A percentile compares a stretch with the other conserved stretches of the same genome.
Conservation (phyloP, 805 yeast species). For the Starmerella powellii region DNA sequence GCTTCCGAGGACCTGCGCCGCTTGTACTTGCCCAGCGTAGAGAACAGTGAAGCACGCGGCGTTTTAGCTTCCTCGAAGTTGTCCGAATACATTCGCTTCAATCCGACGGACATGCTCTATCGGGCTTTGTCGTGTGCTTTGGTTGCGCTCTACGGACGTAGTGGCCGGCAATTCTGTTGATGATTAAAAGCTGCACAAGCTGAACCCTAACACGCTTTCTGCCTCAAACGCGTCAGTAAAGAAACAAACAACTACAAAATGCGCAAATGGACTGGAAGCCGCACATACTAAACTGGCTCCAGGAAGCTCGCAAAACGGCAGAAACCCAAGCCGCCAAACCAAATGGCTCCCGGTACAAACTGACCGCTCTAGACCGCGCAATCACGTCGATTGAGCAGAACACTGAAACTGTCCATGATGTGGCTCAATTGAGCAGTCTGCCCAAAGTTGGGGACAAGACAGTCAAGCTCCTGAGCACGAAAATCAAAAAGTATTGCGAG, state of each 20-base stretch:
- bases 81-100: too few species aligned
- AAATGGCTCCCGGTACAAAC: conserved; percentile 11
- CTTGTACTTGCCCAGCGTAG: neutral
- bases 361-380: conserved; percentile 12
- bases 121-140: too few species aligned
- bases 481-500: conserved; percentile 44
- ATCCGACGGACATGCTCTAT: too few species aligned
- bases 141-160: too few species aligned
- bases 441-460: conserved; percentile 65
- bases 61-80: too few species aligned
- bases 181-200: too few species aligned
- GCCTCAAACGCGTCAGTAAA: too few species aligned
- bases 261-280: conserved; percentile 20
- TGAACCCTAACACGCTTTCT: too few species aligned
- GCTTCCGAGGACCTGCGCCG: neutral
- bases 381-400: conserved; percentile 6
- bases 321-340: conserved; percentile 12
- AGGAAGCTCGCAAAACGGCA: conserved; percentile 21
- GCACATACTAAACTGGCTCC: conserved; percentile 26
- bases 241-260: too few species aligned
- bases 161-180: too few species aligned
- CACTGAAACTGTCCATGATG: conserved; percentile 19
- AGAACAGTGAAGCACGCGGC: too few species aligned
- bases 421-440: conserved; percentile 46
- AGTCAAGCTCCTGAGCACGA: conserved; percentile 38